Evolutionary conservation across 257 asterid genomes (phyloP), one percentile per base, ranked within the genome.

Genomic region (Solanum lycopersicoides): DNA sequence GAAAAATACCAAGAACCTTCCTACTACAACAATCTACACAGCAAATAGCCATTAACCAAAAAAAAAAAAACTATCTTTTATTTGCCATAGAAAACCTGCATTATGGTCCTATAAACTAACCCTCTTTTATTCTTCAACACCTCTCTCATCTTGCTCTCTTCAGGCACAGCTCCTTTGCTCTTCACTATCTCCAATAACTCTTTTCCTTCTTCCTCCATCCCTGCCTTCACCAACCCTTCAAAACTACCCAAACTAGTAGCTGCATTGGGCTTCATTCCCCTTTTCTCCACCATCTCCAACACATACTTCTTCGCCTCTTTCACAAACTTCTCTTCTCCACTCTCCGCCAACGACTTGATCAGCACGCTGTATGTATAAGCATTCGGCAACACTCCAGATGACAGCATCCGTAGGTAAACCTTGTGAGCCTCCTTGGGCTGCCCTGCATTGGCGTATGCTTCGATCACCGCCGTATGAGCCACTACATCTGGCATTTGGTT

Each of bases 381-480:
- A 86, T 96, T 96, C 0, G 99, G 99, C 85, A 89, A 66, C 66
- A 96, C 95, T 63, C 98, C 98, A 5, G 93, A 89, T 2, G 87
- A 92, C 89, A 95, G 92, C 99, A 96, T 96, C 72, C 98, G 86
- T 91, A 93, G 66, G 83, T 88, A 95, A 76, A 91, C 95, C 83
- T 89, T 94, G 91, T 90, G 92, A 32, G 96, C 98, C 47, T 93
- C 97, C 84, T 92, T 94, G 3, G 93, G 85, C 92, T 95, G 92
- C 30, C 95, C 94, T 2, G 97, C 98, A 21, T 94, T 86, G 13
- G 89, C 94, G 82, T 96, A 96, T 7, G 98, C 98, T 91, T 96
- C 99, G 16, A 95, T 90, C 23, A 96, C 98, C 12, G 96, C 98
- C 53, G 99, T 96, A 93, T 96, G 97, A 10, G 93, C 98, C 88